Percentiles rank a stretch among this genome's conserved stretches.
These are phyloP conservation scores for Collybiopsis confluens DNA, from an alignment of 768 basidiomycete genomes.

Conservation along the genomic window DNA sequence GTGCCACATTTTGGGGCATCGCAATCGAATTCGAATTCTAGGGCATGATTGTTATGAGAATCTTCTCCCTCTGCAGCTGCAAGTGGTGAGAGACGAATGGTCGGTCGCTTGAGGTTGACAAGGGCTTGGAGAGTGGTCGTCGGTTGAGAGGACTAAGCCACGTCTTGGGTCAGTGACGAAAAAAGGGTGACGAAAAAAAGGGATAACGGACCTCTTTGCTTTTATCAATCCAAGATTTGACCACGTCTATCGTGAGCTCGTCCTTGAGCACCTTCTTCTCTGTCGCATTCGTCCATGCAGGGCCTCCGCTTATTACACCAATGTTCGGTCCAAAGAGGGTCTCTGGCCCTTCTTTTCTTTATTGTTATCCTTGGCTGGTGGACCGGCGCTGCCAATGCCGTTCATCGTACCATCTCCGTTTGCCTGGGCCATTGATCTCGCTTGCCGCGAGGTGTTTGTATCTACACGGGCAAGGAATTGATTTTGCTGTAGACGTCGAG, in stretches of 20 bases:
- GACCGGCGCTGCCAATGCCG: constrained; percentile 16
- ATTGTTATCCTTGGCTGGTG: neutral
- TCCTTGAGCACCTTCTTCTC: constrained; percentile 66
- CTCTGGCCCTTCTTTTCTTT: constrained; percentile 67
- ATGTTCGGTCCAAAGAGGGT: constrained; percentile 91
- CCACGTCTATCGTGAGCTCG: constrained; percentile 75
- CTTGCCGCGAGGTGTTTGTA: constrained; percentile 41
- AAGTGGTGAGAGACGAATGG: constrained; percentile 72
- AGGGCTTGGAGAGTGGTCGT: constrained; percentile 93
- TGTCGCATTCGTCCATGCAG: constrained; percentile 61
- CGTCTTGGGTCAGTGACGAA: constrained; percentile 5
- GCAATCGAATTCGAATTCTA: constrained; percentile 92
- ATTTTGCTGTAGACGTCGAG: constrained; percentile 45
- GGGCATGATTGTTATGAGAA: constrained; percentile 51
- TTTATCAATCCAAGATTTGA: constrained; percentile 82
- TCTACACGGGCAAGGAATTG: constrained; percentile 50
- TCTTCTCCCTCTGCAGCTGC: constrained; percentile 43
- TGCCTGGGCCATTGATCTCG: constrained; percentile 45
- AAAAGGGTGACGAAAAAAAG: neutral
- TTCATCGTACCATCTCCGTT: constrained; percentile 24
- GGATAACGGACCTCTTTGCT: constrained; percentile 73
- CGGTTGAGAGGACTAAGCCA: constrained; percentile 62
- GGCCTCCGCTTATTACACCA: constrained; percentile 65
- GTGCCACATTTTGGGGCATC: constrained; percentile 83
- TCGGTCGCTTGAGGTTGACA: constrained; percentile 90